phyloP scores from a whole-genome alignment of 768 basidiomycete species.

The Cantharellus anzutake region DNA sequence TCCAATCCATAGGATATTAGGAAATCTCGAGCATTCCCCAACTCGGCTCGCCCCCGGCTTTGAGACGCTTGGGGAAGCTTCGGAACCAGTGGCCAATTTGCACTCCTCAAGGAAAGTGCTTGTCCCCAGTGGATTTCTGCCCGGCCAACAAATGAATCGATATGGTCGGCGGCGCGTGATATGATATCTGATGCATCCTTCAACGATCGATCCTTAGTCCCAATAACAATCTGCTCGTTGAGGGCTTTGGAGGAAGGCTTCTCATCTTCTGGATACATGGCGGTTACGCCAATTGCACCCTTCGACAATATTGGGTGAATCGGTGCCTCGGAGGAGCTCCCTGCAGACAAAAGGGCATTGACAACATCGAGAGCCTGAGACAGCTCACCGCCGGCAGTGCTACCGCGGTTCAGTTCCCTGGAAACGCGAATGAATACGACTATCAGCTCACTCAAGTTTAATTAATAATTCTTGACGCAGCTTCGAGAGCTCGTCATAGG shows the following conservation, averaged over 20 bases:
- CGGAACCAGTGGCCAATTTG: constrained; percentile 66
- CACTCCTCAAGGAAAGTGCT: constrained; percentile 45
- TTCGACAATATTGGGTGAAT: constrained; percentile 9
- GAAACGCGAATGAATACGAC: neutral
- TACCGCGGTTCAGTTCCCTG: constrained; percentile 24
- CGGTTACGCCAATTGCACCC: constrained; percentile 26
- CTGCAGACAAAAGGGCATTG: constrained; percentile 29
- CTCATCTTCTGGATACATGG: constrained; percentile 12
- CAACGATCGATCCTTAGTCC: constrained; percentile 65
- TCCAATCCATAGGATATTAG: constrained; percentile 63
- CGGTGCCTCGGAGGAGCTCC: constrained; percentile 13
- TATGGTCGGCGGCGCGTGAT: constrained; percentile 44
- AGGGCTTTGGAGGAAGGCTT: constrained; percentile 51
- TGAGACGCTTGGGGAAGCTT: constrained; percentile 40
- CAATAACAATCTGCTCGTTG: constrained; percentile 49
- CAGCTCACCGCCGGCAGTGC: constrained; percentile 53
- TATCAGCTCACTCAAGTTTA: constrained; percentile 45
- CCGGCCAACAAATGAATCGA: constrained; percentile 40
- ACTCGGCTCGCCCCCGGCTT: constrained; percentile 12
- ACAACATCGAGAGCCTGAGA: constrained; percentile 55
- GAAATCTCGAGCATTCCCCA: constrained; percentile 70
- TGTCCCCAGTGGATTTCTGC: constrained; percentile 69
- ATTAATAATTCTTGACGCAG: constrained; percentile 56
- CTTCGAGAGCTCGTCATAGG: constrained; percentile 48
- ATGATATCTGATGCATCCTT: constrained; percentile 56